A percentile compares a stretch with the other conserved stretches of the same genome.
These are phyloP conservation scores for Canavalia gladiata DNA, from an alignment of 306 rosid species.

Conservation along the genomic window DNA sequence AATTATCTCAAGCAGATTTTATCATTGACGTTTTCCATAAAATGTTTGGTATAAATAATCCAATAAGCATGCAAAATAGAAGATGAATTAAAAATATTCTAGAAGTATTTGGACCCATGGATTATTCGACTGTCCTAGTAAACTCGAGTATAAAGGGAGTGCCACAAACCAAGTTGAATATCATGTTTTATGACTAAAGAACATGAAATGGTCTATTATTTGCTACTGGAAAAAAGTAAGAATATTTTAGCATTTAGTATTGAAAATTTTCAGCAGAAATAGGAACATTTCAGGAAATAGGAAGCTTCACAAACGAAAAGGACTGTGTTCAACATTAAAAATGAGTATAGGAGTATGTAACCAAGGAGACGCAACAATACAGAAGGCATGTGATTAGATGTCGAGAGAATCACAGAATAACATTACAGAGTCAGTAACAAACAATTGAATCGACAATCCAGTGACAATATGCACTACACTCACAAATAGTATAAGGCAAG, in stretches of 20 bases:
- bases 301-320: conserved; percentile 32
- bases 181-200: not conserved
- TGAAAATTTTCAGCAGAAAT: not conserved
- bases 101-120: not conserved
- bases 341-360: not conserved
- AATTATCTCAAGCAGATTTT: not conserved
- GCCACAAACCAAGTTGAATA: not conserved
- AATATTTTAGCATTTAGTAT: conserved; percentile 18
- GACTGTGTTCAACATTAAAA: not conserved
- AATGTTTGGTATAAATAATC: not conserved
- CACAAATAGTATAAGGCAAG: conserved; percentile 8
- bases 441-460: conserved; percentile 33
- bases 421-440: conserved; percentile 24
- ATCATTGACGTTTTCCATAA: conserved; percentile 4
- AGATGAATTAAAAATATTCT: conserved; percentile 10
- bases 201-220: conserved; percentile 9
- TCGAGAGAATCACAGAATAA: conserved; percentile 12
- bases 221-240: not conserved
- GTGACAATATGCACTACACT: not conserved
- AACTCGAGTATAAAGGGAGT: not conserved
- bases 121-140: not conserved
- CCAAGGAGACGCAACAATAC: conserved; percentile 9
- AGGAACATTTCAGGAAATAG: not conserved
- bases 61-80: not conserved
- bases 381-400: not conserved